Evolutionary conservation across 2,329 filamentous ascomycete species (phyloP), one percentile per base, ranked within the genome.

Genomic region (Neofusicoccum ribis): DNA sequence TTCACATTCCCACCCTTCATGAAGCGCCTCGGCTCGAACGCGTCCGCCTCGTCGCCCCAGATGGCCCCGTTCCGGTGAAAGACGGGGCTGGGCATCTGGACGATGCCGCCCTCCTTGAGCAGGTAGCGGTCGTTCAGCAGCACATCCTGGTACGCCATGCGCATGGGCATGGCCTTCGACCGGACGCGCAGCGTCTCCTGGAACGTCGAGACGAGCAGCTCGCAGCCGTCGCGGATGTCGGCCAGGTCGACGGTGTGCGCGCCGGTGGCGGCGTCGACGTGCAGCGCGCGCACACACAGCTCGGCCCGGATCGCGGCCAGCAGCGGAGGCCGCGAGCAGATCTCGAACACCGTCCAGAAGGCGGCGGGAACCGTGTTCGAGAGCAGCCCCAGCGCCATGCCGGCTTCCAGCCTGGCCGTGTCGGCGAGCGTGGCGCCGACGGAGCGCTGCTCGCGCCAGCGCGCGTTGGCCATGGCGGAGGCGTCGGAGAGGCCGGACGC

Each of bases 111-210:
- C 63, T 79, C 78, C 66, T 77, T 77, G 6, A 81, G 71, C 8
- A 77, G 69, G 54, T 74, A 79, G 41, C 71, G 64, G 12, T 70
- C 65, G 12, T 72, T 69, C 1, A 80, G 70, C 3, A 73, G 62
- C 1, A 72, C 74, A 54, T 81, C 78, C 37, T 78, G 67, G 56
- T 74, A 72, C 3, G 79, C 77, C 49, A 75, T 65, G 15, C 79
- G 74, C 50, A 72, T 69, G 46, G 77, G 79, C 41, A 75, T 74
- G 3, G 78, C 78, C 34, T 77, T 77, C 27, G 74, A 75, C 50
- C 75, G 71, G 54, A 73, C 72, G 3, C 81, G 77, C 8, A 83
- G 72, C 1, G 75, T 75, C 67, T 83, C 81, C 56, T 82, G 75
- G 46, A 79, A 76, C 2, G 75, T 74, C 6, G 80, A 80, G 3